Conservation (phyloP, 371 early-diverging fungal species). For the Umbelopsis sp. region DNA sequence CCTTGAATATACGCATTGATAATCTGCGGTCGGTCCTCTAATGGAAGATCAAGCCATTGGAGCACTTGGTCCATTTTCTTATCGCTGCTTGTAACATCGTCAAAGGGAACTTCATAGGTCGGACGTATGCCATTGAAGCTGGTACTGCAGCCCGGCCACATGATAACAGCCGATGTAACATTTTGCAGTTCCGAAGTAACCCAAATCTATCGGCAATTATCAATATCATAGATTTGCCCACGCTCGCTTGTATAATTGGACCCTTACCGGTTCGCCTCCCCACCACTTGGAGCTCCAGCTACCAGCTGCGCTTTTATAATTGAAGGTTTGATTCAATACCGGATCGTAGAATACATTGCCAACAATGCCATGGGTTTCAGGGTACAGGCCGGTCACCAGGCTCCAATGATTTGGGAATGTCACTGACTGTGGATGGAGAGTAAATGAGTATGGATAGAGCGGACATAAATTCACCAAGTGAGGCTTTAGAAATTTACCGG, state of each 20-base stretch:
- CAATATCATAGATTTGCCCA: not conserved
- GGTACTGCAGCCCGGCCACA: constrained; percentile 90
- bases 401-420: constrained; percentile 97
- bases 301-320: constrained; percentile 69
- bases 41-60: constrained; percentile 81
- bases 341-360: constrained; percentile 89
- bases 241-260: not conserved
- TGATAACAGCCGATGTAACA: constrained; percentile 69
- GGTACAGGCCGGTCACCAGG: constrained; percentile 90
- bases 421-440: constrained; percentile 44
- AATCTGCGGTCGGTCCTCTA: constrained; percentile 73
- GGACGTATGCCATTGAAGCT: constrained; percentile 55
- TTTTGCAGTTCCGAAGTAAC: constrained; percentile 79
- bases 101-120: constrained; percentile 66
- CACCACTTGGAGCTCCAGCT: constrained; percentile 82
- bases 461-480: too few relatives aligned
- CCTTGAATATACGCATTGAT: constrained; percentile 81
- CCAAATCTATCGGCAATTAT: constrained; percentile 74
- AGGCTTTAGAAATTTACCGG: constrained; percentile 48
- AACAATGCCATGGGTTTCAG: constrained; percentile 92
- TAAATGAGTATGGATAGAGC: not conserved
- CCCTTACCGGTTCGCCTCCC: constrained; percentile 85
- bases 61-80: constrained; percentile 70
- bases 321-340: constrained; percentile 74
- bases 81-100: constrained; percentile 47